A percentile compares a stretch with the other conserved stretches of the same genome.
These are phyloP conservation scores for Cavenderia fasciculata DNA, from an alignment of 78 protist genomes.

Conservation along the genomic window DNA sequence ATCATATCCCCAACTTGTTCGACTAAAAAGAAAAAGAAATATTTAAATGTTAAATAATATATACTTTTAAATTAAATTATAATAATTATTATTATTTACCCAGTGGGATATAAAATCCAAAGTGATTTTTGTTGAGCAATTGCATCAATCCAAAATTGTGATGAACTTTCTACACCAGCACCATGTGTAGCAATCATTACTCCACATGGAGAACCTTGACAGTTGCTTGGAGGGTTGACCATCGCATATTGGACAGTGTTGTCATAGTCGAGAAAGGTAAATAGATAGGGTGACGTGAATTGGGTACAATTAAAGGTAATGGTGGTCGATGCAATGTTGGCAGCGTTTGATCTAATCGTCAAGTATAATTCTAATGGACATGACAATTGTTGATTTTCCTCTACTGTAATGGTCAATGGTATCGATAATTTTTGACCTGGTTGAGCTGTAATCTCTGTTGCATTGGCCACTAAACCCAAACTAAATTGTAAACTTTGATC, in stretches of 20 bases:
- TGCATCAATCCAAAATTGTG: constrained; percentile 34
- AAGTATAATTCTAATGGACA: constrained; percentile 15
- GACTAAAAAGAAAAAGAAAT: too few species aligned
- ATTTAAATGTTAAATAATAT: too few species aligned
- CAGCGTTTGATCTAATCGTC: not conserved
- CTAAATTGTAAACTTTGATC: too few species aligned
- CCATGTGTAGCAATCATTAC: constrained; percentile 63
- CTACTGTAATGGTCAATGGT: not conserved
- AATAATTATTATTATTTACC: too few species aligned
- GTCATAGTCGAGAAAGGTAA: constrained; percentile 1
- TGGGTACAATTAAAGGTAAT: constrained; percentile 42
- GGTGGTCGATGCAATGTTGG: not conserved
- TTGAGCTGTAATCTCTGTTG: too few species aligned
- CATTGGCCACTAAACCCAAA: too few species aligned
- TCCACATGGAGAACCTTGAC: not conserved
- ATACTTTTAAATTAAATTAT: too few species aligned
- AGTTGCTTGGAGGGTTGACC: not conserved
- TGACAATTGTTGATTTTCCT: not conserved
- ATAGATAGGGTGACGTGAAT: not conserved
- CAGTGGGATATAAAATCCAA: constrained; percentile 48
- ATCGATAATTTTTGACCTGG: constrained; percentile 42
- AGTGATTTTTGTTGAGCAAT: not conserved
- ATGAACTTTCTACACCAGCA: constrained; percentile 60
- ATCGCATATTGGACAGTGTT: constrained; percentile 6
- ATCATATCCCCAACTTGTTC: constrained; percentile 14